Evolutionary conservation across 1,139 yeast genomes (phyloP).

Genomic region (Yamadazyma buinensis): DNA sequence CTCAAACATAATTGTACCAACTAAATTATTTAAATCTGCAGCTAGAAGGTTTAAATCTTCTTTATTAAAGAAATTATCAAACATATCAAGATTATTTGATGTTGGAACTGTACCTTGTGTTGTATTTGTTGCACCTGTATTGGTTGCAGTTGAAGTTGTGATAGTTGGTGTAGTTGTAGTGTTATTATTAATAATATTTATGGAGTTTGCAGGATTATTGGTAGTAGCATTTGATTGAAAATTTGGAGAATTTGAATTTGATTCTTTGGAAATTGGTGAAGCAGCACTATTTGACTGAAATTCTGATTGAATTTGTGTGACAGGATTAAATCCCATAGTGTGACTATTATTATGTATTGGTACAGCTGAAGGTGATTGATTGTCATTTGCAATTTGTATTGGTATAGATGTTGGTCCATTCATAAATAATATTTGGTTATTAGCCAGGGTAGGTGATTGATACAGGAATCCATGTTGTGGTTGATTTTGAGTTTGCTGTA

Average conservation of each 20-base stretch:
- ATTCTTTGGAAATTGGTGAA: constrained; percentile 12
- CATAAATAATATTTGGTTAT: too few species aligned
- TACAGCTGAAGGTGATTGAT: not conserved
- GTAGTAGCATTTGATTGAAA: not conserved
- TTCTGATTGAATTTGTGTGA: constrained; percentile 1
- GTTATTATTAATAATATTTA: too few species aligned
- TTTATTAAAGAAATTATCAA: constrained; percentile 20
- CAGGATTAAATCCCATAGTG: too few species aligned
- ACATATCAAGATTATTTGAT: not conserved
- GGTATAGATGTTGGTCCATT: not conserved
- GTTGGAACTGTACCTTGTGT: not conserved
- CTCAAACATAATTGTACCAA: constrained; percentile 37
- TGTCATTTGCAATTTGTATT: not conserved
- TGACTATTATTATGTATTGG: too few species aligned
- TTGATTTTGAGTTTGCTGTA: not conserved
- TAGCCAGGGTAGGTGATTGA: not conserved
- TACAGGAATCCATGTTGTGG: not conserved
- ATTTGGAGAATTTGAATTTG: constrained; percentile 9
- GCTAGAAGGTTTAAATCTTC: constrained; percentile 40
- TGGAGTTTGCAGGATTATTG: too few species aligned
- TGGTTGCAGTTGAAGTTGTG: not conserved
- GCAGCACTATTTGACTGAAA: constrained; percentile 9
- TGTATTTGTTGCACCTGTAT: not conserved
- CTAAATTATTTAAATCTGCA: constrained; percentile 39
- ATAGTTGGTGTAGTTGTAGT: too few species aligned